Evolutionary conservation across 805 yeast genomes (phyloP).

Genomic region (Candida silvicultrix): DNA sequence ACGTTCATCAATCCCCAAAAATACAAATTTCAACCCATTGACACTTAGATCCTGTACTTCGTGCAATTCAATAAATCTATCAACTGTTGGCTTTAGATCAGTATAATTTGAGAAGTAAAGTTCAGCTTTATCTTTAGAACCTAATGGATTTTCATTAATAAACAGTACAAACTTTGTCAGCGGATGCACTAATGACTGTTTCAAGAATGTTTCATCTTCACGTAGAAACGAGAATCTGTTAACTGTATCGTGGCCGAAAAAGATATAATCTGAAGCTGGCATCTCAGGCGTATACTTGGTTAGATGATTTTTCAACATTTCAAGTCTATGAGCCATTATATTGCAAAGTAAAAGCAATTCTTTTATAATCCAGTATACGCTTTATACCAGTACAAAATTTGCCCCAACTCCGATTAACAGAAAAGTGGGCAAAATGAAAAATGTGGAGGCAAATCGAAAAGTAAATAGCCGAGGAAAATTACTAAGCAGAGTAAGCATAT

Average conservation of each 20-base stretch:
- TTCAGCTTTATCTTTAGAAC: not conserved
- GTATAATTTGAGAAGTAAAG: slow-evolving; percentile 12
- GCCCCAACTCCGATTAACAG: too few relatives aligned
- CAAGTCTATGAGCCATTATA: slow-evolving; percentile 3
- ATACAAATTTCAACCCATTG: slow-evolving; percentile 35
- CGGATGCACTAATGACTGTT: slow-evolving; percentile 31
- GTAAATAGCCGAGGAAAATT: too few relatives aligned
- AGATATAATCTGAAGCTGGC: slow-evolving; percentile 10
- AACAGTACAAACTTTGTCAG: slow-evolving; percentile 36
- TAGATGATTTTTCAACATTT: slow-evolving; percentile 1
- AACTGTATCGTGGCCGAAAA: slow-evolving; percentile 45
- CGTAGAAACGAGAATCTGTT: slow-evolving; percentile 55
- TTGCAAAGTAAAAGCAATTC: not conserved
- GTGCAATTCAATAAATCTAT: slow-evolving; percentile 11
- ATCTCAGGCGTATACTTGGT: not conserved
- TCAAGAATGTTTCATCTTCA: slow-evolving; percentile 42
- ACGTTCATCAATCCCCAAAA: slow-evolving; percentile 43
- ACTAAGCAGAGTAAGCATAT: too few relatives aligned
- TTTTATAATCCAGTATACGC: too few relatives aligned
- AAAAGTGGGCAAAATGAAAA: too few relatives aligned
- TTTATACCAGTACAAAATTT: too few relatives aligned
- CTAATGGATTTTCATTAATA: slow-evolving; percentile 21
- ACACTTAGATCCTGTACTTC: slow-evolving; percentile 8
- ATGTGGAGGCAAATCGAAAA: too few relatives aligned
- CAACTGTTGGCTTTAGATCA: slow-evolving; percentile 7